phyloP scores from a whole-genome alignment of 2,329 filamentous ascomycete species.

The Penicillium sp. region DNA sequence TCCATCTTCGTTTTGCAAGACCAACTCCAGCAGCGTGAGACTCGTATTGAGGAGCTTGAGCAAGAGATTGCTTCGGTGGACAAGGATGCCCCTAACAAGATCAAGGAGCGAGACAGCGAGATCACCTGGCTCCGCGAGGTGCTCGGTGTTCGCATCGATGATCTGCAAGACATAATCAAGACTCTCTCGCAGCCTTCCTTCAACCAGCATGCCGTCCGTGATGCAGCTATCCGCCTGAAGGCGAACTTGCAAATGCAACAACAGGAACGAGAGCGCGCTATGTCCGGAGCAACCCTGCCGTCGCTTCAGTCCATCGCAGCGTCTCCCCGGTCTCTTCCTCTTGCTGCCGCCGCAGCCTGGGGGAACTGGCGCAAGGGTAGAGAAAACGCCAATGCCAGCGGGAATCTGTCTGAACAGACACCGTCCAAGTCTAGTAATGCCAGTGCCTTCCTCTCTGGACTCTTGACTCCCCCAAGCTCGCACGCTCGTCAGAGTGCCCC shows the following conservation, averaged over 20 bases:
- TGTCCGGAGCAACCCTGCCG: conserved; percentile 69
- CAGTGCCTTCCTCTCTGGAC: conserved; percentile 69
- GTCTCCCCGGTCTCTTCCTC: conserved; percentile 74
- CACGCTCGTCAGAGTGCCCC: conserved; percentile 64
- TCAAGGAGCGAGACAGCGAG: conserved; percentile 90
- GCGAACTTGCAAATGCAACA: conserved; percentile 98
- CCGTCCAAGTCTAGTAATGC: conserved; percentile 61
- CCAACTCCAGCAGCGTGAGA: conserved; percentile 91
- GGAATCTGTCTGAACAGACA: conserved; percentile 45
- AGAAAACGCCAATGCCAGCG: conserved; percentile 51
- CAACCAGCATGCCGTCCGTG: conserved; percentile 76
- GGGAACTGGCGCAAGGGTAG: conserved; percentile 83
- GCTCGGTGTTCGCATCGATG: conserved; percentile 83
- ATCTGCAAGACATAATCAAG: conserved; percentile 87
- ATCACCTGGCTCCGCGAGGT: conserved; percentile 94
- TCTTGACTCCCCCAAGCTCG: conserved; percentile 86
- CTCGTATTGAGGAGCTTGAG: conserved; percentile 84
- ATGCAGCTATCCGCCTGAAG: conserved; percentile 88
- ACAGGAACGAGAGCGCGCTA: conserved; percentile 84
- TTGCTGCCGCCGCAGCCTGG: conserved; percentile 94
- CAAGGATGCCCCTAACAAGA: conserved; percentile 74
- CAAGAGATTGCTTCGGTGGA: conserved; percentile 67
- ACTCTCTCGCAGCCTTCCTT: conserved; percentile 73
- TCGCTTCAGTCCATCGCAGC: conserved; percentile 74
- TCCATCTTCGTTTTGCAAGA: conserved; percentile 96